phyloP scores from a whole-genome alignment of 2,329 filamentous ascomycete genomes.

The Aspergillus vadensis region DNA sequence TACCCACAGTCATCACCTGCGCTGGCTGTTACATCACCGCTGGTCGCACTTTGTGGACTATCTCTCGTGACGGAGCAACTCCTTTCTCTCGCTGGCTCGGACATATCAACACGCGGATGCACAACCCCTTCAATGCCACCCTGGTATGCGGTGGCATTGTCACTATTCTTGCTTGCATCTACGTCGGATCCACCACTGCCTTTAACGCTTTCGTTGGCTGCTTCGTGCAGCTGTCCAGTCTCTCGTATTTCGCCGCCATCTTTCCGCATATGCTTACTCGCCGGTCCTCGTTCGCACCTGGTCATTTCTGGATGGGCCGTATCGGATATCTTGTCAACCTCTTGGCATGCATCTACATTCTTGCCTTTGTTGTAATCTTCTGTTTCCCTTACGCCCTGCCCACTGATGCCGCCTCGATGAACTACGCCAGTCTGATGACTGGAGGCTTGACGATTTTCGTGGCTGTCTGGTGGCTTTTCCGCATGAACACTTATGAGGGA shows the following conservation, averaged over 20 bases:
- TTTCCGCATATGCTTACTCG: constrained; percentile 54
- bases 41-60: constrained; percentile 63
- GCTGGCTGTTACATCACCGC: constrained; percentile 61
- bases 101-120: constrained; percentile 56
- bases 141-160: constrained; percentile 56
- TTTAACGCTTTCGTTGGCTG: constrained; percentile 61
- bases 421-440: constrained; percentile 56
- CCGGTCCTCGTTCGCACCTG: constrained; percentile 54
- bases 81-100: constrained; percentile 58
- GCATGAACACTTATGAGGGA: constrained; percentile 37
- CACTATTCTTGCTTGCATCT: constrained; percentile 59
- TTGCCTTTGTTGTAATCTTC: constrained; percentile 61
- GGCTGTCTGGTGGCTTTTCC: constrained; percentile 48
- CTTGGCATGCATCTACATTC: constrained; percentile 55
- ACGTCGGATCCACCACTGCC: constrained; percentile 56
- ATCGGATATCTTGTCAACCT: constrained; percentile 55
- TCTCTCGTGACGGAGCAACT: constrained; percentile 62
- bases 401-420: constrained; percentile 53
- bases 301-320: constrained; percentile 57
- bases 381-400: constrained; percentile 58
- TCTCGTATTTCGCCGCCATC: constrained; percentile 58
- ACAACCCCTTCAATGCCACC: constrained; percentile 62
- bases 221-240: constrained; percentile 59
- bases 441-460: constrained; percentile 56
- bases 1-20: constrained; percentile 57